Evolutionary conservation across 2,329 filamentous ascomycete species (phyloP).

Genomic region (Penicillium sp.): DNA sequence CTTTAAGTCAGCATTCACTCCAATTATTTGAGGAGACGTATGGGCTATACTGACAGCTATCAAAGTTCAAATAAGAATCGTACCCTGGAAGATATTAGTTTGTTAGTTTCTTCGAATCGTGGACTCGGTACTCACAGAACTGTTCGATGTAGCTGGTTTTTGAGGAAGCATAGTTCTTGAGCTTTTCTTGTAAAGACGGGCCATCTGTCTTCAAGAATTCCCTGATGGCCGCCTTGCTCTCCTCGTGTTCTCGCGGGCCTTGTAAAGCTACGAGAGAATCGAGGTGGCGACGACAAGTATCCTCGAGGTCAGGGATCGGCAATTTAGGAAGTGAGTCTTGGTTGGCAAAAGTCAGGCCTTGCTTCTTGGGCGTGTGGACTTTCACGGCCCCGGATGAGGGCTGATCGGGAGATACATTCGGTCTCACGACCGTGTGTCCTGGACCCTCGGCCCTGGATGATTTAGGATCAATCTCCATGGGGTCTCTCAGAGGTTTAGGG

Average conservation of each 20-base stretch:
- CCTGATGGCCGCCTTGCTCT: conserved; percentile 74
- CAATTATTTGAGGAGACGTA: neutral
- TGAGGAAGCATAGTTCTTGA: conserved; percentile 85
- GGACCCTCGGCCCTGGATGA: conserved; percentile 5
- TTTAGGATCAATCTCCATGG: conserved; percentile 50
- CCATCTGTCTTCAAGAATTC: conserved; percentile 83
- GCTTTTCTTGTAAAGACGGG: conserved; percentile 77
- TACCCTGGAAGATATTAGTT: conserved; percentile 66
- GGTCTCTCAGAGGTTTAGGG: conserved; percentile 70
- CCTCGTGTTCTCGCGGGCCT: conserved; percentile 72
- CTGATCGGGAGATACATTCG: conserved; percentile 14
- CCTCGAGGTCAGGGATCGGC: conserved; percentile 84
- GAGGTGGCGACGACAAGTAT: conserved; percentile 75
- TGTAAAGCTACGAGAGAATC: conserved; percentile 78
- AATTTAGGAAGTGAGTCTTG: conserved; percentile 89
- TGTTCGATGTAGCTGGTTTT: conserved; percentile 98
- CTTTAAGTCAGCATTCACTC: conserved; percentile 11
- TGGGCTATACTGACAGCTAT: conserved; percentile 62
- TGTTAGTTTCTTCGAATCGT: neutral
- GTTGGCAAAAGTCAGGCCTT: conserved; percentile 80
- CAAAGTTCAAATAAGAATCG: conserved; percentile 96
- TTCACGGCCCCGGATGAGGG: conserved; percentile 11
- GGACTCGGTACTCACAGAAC: conserved; percentile 69
- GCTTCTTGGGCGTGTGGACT: conserved; percentile 42
- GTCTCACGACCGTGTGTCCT: conserved; percentile 25